Percentiles rank a stretch among this genome's conserved stretches.
Evolutionary conservation across 1,139 yeast genomes (phyloP).

Genomic region (Scheffersomyces quercinus): DNA sequence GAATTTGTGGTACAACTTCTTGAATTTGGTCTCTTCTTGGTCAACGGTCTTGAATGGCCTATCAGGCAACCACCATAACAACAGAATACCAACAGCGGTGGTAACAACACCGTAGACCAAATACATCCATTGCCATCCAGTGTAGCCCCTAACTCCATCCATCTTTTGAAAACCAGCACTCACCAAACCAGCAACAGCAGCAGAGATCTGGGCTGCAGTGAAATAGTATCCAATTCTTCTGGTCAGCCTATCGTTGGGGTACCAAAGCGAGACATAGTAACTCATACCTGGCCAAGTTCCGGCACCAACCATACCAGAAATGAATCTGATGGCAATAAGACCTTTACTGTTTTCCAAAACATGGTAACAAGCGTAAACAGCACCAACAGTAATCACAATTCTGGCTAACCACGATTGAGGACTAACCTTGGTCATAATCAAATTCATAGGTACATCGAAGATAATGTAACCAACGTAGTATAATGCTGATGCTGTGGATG

Average conservation of each 20-base stretch:
- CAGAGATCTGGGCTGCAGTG: slow-evolving; percentile 87
- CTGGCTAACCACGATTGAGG: slow-evolving; percentile 87
- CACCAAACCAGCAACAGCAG: slow-evolving; percentile 83
- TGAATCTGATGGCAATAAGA: slow-evolving; percentile 67
- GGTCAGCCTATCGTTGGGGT: slow-evolving; percentile 77
- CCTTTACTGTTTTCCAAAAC: slow-evolving; percentile 58
- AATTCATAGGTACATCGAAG: slow-evolving; percentile 86
- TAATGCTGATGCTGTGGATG: slow-evolving; percentile 76
- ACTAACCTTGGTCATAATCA: slow-evolving; percentile 77
- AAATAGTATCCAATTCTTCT: slow-evolving; percentile 84
- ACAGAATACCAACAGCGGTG: slow-evolving; percentile 60
- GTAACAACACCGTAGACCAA: slow-evolving; percentile 75
- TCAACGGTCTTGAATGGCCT: slow-evolving; percentile 39
- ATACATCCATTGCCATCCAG: slow-evolving; percentile 91
- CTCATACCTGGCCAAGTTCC: slow-evolving; percentile 96
- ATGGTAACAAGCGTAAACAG: slow-evolving; percentile 73
- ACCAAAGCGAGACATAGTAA: slow-evolving; percentile 82
- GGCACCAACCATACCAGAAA: slow-evolving; percentile 81
- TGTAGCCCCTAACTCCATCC: slow-evolving; percentile 67
- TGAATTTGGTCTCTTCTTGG: slow-evolving; percentile 12
- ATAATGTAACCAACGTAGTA: slow-evolving; percentile 81
- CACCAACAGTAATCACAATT: slow-evolving; percentile 73
- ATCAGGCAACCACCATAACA: slow-evolving; percentile 88
- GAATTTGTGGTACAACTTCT: slow-evolving; percentile 20
- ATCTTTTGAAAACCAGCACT: slow-evolving; percentile 86